Evolutionary conservation across 352 stramenopile genomes (phyloP).

Genomic region (Thraustochytrium sp.): DNA sequence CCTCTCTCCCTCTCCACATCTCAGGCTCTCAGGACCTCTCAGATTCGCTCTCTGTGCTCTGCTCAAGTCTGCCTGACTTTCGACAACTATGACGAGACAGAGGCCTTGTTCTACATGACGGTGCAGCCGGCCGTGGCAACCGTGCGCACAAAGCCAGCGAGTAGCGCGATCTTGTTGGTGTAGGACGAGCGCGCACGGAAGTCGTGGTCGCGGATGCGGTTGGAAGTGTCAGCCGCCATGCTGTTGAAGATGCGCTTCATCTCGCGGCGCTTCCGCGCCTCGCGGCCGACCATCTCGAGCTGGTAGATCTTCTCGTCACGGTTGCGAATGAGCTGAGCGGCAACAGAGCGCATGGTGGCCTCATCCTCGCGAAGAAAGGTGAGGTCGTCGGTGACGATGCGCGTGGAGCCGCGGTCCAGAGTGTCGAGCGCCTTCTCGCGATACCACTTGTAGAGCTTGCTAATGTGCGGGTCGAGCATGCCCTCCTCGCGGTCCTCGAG

Average conservation of each 20-base stretch:
- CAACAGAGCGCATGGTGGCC: slow-evolving; percentile 41
- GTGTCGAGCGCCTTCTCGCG: slow-evolving; percentile 41
- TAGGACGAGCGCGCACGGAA: slow-evolving; percentile 2
- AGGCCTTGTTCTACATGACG: background rate
- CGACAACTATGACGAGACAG: background rate
- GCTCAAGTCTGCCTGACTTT: too few species aligned
- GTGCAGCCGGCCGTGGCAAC: slow-evolving; percentile 33
- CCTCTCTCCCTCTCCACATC: too few species aligned
- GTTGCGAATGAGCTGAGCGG: slow-evolving; percentile 38
- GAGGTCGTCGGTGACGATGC: slow-evolving; percentile 36
- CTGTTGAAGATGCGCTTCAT: slow-evolving; percentile 45
- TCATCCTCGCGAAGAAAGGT: slow-evolving; percentile 37
- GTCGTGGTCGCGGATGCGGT: slow-evolving; percentile 30
- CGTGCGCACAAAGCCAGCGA: slow-evolving; percentile 43
- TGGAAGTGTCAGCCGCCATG: slow-evolving; percentile 32
- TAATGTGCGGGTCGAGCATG: slow-evolving; percentile 20
- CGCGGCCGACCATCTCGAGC: slow-evolving; percentile 37
- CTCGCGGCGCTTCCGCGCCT: slow-evolving; percentile 32
- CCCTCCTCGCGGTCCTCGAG: slow-evolving; percentile 23
- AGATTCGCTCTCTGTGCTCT: too few species aligned
- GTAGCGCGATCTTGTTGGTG: slow-evolving; percentile 39
- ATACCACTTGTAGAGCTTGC: slow-evolving; percentile 30
- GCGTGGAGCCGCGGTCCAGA: slow-evolving; percentile 31
- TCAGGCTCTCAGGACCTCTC: too few species aligned
- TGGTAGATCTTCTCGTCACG: slow-evolving; percentile 45